These are phyloP conservation scores for Aurinia saxatilis DNA, from an alignment of 345 rosid species.

Conservation along the genomic window DNA sequence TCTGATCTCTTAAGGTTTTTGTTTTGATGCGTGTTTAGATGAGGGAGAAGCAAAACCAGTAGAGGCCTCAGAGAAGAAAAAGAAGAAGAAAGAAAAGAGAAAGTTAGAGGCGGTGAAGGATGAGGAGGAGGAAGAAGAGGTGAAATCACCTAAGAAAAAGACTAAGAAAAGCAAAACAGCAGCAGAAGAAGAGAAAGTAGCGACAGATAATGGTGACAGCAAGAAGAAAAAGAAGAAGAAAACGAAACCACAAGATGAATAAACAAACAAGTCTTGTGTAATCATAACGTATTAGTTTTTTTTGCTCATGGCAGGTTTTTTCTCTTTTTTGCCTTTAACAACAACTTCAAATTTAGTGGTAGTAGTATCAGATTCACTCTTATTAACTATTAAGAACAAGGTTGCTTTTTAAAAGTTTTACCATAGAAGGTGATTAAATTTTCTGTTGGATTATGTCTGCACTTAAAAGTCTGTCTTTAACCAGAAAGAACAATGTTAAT, in stretches of 20 bases:
- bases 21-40: neutral
- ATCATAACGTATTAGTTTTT: neutral
- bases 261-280: constrained; percentile 16
- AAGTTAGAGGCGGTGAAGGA: constrained; percentile 10
- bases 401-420: neutral
- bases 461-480: neutral
- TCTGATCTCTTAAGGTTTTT: neutral
- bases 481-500: no score
- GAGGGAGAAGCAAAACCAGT: constrained; percentile 40
- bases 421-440: no score
- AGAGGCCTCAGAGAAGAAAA: constrained; percentile 38
- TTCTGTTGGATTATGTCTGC: no score
- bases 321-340: neutral
- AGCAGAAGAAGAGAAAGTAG: constrained; percentile 40
- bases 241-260: constrained; percentile 32
- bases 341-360: neutral
- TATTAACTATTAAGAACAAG: no score
- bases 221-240: constrained; percentile 47
- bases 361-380: neutral
- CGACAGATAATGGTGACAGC: constrained; percentile 26
- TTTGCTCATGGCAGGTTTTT: neutral
- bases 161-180: constrained; percentile 32
- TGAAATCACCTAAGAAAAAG: constrained; percentile 27
- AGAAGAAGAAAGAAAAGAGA: constrained; percentile 47
- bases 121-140: constrained; percentile 23